These are phyloP conservation scores for Haplosporangium gracile DNA, from an alignment of 192 early-diverging fungal genomes.

Conservation along the genomic window DNA sequence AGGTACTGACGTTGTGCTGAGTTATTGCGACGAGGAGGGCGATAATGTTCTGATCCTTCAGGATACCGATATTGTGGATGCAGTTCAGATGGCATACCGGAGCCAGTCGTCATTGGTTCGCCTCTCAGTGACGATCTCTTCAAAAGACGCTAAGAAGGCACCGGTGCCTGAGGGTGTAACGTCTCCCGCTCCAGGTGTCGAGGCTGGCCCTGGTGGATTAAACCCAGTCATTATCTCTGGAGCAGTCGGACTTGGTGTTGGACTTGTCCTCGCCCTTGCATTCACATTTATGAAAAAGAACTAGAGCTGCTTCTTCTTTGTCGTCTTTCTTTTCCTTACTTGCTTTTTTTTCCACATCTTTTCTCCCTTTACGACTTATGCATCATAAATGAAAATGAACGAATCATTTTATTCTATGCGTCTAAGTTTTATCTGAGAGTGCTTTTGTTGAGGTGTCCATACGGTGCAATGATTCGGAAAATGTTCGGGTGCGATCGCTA, in stretches of 20 bases:
- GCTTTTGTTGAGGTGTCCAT: too few relatives aligned
- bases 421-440: background rate
- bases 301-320: constrained; percentile 13
- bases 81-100: constrained; percentile 76
- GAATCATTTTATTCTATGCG: background rate
- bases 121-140: constrained; percentile 38
- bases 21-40: constrained; percentile 91
- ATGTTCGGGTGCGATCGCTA: too few relatives aligned
- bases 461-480: too few relatives aligned
- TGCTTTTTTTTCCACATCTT: background rate
- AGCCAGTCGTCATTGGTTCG: constrained; percentile 48
- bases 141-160: constrained; percentile 14
- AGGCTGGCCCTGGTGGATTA: constrained; percentile 12
- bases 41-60: constrained; percentile 82
- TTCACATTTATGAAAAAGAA: constrained; percentile 44
- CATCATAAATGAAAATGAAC: background rate
- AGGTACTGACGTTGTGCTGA: constrained; percentile 37
- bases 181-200: background rate
- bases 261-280: constrained; percentile 33
- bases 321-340: background rate
- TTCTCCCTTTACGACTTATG: background rate
- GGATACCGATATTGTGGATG: constrained; percentile 85
- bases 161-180: background rate
- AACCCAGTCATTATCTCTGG: constrained; percentile 37
- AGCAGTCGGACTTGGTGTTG: constrained; percentile 43